These are phyloP conservation scores for Paecilomyces sp. DNA, from an alignment of 2,329 filamentous ascomycete species.

Conservation along the genomic window DNA sequence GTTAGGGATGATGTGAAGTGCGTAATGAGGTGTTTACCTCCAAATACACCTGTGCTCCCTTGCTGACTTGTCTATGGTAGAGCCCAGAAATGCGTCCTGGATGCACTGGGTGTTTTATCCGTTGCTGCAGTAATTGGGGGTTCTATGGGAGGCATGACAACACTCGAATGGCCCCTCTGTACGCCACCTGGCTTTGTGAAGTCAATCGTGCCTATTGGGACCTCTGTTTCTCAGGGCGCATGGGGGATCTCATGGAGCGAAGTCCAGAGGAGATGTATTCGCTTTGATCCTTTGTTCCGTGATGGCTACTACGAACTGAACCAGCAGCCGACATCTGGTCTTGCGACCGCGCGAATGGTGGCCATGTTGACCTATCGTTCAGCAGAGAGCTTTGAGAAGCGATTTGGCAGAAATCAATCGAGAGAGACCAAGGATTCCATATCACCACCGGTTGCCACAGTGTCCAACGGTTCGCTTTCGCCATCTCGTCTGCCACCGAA, in stretches of 20 bases:
- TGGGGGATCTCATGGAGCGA: constrained; percentile 92
- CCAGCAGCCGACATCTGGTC: constrained; percentile 25
- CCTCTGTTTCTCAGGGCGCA: constrained; percentile 75
- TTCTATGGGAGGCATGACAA: constrained; percentile 83
- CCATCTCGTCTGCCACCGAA: not conserved
- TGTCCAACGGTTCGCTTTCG: too few relatives aligned
- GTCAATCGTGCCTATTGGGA: constrained; percentile 75
- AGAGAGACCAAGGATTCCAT: not conserved
- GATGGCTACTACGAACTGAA: constrained; percentile 26
- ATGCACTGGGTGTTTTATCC: constrained; percentile 72
- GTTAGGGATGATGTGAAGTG: constrained; percentile 72
- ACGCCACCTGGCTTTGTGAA: constrained; percentile 56
- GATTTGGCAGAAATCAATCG: constrained; percentile 22
- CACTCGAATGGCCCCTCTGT: constrained; percentile 83
- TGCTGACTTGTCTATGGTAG: not conserved
- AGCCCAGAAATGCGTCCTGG: constrained; percentile 69
- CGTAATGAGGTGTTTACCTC: constrained; percentile 9
- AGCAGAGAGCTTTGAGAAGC: constrained; percentile 24
- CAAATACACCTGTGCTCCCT: not conserved
- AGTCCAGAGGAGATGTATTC: constrained; percentile 68
- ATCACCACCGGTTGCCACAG: not conserved
- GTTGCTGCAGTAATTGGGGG: constrained; percentile 74
- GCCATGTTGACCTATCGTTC: constrained; percentile 35
- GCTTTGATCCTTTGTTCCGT: constrained; percentile 23
- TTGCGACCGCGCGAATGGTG: constrained; percentile 31